These are phyloP conservation scores for Zopfia rhizophila DNA, from an alignment of 2,329 filamentous ascomycete genomes.

Conservation along the genomic window DNA sequence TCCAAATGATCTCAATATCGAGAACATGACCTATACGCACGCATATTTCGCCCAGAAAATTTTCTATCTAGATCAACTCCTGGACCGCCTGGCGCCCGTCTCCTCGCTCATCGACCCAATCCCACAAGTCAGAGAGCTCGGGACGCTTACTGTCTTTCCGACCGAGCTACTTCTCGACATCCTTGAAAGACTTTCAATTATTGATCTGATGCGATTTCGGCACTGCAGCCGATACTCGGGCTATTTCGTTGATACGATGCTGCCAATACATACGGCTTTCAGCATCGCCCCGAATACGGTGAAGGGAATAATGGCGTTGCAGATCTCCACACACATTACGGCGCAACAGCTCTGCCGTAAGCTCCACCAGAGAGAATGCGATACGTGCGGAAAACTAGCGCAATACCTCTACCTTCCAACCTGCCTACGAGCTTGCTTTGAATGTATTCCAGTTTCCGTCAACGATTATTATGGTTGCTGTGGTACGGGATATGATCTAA, in stretches of 20 bases:
- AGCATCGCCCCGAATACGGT: constrained; percentile 19
- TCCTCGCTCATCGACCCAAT: constrained; percentile 12
- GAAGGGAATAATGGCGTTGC: constrained; percentile 19
- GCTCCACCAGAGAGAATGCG: constrained; percentile 18
- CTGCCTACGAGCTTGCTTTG: constrained; percentile 20
- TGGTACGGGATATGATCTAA: constrained; percentile 6
- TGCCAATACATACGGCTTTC: constrained; percentile 14
- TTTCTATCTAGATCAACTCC: constrained; percentile 22
- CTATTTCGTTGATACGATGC: constrained; percentile 17
- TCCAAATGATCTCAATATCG: constrained; percentile 12
- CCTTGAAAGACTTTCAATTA: constrained; percentile 18
- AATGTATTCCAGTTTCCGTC: constrained; percentile 1
- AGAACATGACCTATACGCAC: constrained; percentile 19
- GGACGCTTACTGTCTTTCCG: constrained; percentile 15
- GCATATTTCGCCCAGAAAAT: constrained; percentile 7
- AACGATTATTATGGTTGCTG: constrained; percentile 1
- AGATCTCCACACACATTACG: constrained; percentile 18
- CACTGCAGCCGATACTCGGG: constrained; percentile 19
- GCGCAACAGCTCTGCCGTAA: constrained; percentile 16
- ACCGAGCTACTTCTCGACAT: constrained; percentile 16
- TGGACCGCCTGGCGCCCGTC: constrained; percentile 18
- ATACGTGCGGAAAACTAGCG: constrained; percentile 15
- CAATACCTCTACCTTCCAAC: constrained; percentile 19
- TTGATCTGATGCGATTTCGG: constrained; percentile 19
- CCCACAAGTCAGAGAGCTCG: constrained; percentile 14